phyloP scores from a whole-genome alignment of 192 early-diverging fungal species.

The Coemansia reversa region DNA sequence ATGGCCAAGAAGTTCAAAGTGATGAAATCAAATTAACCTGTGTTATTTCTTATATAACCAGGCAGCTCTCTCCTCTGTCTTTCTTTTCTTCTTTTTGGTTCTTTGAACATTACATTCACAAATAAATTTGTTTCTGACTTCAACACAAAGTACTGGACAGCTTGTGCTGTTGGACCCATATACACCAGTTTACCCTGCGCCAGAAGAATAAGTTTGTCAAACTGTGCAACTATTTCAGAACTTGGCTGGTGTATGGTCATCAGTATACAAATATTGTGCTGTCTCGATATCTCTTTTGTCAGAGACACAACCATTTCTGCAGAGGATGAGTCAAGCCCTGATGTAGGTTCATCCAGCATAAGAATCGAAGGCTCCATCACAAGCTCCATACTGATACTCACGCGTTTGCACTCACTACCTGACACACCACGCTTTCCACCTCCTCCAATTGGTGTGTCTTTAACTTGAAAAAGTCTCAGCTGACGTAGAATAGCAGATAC shows the following conservation, averaged over 20 bases:
- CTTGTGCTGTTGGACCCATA: conserved; percentile 48
- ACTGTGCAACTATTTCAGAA: conserved; percentile 69
- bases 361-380: conserved; percentile 56
- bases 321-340: conserved; percentile 65
- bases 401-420: conserved; percentile 55
- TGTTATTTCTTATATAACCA: too few species aligned
- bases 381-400: conserved; percentile 45
- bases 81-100: too few species aligned
- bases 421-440: conserved; percentile 46
- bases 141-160: conserved; percentile 44
- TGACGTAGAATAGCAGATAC: conserved; percentile 63
- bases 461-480: conserved; percentile 55
- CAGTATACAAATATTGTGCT: conserved; percentile 64
- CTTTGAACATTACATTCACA: too few species aligned
- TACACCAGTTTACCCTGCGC: conserved; percentile 63
- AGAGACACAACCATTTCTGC: conserved; percentile 59
- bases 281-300: conserved; percentile 57
- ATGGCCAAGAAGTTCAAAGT: conserved; percentile 50
- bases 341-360: conserved; percentile 58
- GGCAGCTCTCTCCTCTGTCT: too few species aligned
- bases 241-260: conserved; percentile 89
- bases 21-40: too few species aligned
- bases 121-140: too few species aligned
- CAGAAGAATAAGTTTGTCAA: conserved; percentile 74
- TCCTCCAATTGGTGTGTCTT: conserved; percentile 36